These are phyloP conservation scores for Cladorrhinum sp. DNA, from an alignment of 2,329 filamentous ascomycete species.

Conservation along the genomic window DNA sequence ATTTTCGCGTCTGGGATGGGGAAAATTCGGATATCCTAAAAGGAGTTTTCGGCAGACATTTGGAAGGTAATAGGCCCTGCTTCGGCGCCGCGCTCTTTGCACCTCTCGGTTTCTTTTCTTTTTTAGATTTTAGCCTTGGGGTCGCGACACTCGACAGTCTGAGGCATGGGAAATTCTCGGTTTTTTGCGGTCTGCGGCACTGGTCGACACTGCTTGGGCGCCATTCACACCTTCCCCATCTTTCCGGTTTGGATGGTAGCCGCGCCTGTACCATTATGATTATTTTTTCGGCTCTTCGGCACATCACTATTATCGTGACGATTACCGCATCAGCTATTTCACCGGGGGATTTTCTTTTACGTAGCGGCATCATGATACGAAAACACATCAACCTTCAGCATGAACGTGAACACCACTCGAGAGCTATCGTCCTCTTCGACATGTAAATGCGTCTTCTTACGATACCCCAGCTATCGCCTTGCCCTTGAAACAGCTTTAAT, in stretches of 20 bases:
- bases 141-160: conserved; percentile 28
- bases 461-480: conserved; percentile 10
- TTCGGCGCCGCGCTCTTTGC: conserved; percentile 25
- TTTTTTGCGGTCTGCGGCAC: conserved; percentile 25
- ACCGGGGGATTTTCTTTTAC: conserved; percentile 23
- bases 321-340: conserved; percentile 21
- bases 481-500: conserved; percentile 7
- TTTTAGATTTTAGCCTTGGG: conserved; percentile 28
- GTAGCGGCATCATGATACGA: conserved; percentile 26
- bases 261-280: conserved; percentile 32
- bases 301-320: conserved; percentile 23
- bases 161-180: conserved; percentile 24
- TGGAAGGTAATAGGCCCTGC: conserved; percentile 28
- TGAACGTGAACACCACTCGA: conserved; percentile 14
- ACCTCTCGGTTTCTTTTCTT: conserved; percentile 16
- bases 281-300: conserved; percentile 24
- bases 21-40: conserved; percentile 32
- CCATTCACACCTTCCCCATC: conserved; percentile 22
- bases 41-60: conserved; percentile 30
- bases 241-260: conserved; percentile 25
- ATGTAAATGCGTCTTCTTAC: conserved; percentile 12
- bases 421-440: conserved; percentile 4
- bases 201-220: conserved; percentile 28
- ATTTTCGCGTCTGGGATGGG: conserved; percentile 27
- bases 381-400: conserved; percentile 19